A percentile compares a stretch with the other conserved stretches of the same genome.
Evolutionary conservation across 2,329 filamentous ascomycete genomes (phyloP).

Genomic region (Aspergillus floridensis): DNA sequence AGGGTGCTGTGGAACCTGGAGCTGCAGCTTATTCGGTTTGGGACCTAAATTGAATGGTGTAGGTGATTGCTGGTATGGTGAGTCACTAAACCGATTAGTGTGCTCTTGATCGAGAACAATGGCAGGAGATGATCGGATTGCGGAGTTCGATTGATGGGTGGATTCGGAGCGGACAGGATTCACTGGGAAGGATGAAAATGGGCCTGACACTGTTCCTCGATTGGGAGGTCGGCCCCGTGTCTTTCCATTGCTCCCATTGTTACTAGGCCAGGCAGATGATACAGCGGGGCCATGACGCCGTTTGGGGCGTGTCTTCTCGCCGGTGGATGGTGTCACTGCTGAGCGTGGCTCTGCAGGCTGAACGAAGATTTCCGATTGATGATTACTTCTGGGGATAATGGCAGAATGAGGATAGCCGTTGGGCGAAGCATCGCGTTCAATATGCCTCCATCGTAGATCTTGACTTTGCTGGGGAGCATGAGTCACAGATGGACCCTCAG

Average conservation of each 20-base stretch:
- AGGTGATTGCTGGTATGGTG: conserved; percentile 27
- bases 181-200: conserved; percentile 68
- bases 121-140: conserved; percentile 39
- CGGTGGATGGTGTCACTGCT: conserved; percentile 63
- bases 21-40: conserved; percentile 40
- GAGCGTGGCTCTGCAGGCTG: conserved; percentile 62
- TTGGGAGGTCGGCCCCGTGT: conserved; percentile 76
- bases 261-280: conserved; percentile 82
- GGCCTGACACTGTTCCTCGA: conserved; percentile 62
- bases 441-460: conserved; percentile 48
- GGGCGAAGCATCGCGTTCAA: conserved; percentile 59
- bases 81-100: conserved; percentile 15
- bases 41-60: conserved; percentile 21
- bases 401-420: conserved; percentile 76
- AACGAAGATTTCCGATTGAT: conserved; percentile 32
- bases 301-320: conserved; percentile 42
- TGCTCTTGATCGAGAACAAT: conserved; percentile 44
- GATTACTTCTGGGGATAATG: conserved; percentile 58
- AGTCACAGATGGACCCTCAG: conserved; percentile 38
- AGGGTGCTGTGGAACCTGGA: conserved; percentile 43
- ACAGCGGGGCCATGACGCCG: conserved; percentile 79
- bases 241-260: conserved; percentile 64
- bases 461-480: conserved; percentile 26
- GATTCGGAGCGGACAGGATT: conserved; percentile 54
- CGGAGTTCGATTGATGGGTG: conserved; percentile 43